These are phyloP conservation scores for Chaetomium strumarium DNA, from an alignment of 2,329 filamentous ascomycete species.

Conservation along the genomic window DNA sequence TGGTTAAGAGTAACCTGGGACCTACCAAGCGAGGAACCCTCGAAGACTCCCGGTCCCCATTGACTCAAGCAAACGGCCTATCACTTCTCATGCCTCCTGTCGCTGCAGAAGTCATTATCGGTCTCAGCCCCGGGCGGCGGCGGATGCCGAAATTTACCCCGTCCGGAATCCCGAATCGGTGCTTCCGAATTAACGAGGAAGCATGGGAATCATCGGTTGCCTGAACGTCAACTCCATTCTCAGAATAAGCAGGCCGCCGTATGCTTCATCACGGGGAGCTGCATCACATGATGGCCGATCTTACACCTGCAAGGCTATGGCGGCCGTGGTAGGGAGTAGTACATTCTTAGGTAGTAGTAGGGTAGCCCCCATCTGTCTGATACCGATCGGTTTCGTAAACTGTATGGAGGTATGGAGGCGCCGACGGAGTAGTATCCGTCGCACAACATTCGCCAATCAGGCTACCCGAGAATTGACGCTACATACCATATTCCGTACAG, in stretches of 20 bases:
- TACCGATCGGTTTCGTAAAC: no score
- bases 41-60: no score
- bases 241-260: neutral
- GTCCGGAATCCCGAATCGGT: neutral
- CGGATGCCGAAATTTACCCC: neutral
- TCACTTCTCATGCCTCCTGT: no score
- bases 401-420: no score
- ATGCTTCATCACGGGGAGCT: neutral
- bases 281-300: neutral
- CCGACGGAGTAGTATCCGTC: no score
- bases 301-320: neutral
- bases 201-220: neutral
- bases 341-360: no score
- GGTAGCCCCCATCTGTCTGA: neutral
- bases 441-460: slow-evolving; percentile 1
- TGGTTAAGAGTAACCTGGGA: no score
- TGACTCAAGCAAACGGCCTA: no score
- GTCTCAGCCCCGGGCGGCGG: neutral
- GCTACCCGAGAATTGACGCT: no score
- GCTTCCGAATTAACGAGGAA: neutral
- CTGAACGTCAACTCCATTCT: neutral
- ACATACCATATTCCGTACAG: no score
- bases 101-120: no score
- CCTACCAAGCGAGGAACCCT: no score
- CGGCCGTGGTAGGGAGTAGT: neutral